Conservation (phyloP, 495 filamentous ascomycete genomes). For the Polyplosphaeria fusca region DNA sequence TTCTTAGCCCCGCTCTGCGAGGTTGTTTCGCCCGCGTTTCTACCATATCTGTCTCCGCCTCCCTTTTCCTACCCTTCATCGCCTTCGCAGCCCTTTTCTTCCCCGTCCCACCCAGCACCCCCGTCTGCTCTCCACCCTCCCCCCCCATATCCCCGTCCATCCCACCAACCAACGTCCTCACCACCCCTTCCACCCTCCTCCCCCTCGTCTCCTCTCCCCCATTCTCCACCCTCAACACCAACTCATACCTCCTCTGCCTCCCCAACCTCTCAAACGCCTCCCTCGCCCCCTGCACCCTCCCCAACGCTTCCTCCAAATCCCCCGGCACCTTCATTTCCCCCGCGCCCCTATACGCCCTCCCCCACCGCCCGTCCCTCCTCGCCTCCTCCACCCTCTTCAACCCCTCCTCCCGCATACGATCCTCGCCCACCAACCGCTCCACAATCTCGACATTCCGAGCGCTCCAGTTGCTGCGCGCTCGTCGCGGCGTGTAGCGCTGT, state of each 20-base stretch:
- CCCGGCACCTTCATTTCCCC: slow-evolving; percentile 46
- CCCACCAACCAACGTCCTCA: slow-evolving; percentile 1
- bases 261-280: slow-evolving; percentile 44
- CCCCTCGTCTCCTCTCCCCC: slow-evolving; percentile 23
- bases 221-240: slow-evolving; percentile 47
- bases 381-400: slow-evolving; percentile 51
- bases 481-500: slow-evolving; percentile 55
- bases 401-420: slow-evolving; percentile 50
- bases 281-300: slow-evolving; percentile 35
- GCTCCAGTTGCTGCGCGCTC: slow-evolving; percentile 55
- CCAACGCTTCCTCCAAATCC: slow-evolving; percentile 45
- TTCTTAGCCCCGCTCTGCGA: no score
- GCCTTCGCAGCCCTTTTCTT: neutral
- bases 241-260: slow-evolving; percentile 45
- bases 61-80: neutral
- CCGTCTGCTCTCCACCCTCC: neutral
- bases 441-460: slow-evolving; percentile 49
- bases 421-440: slow-evolving; percentile 41
- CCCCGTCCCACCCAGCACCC: neutral
- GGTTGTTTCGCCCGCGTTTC: no score
- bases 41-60: neutral
- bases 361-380: slow-evolving; percentile 55
- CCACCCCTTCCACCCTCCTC: slow-evolving; percentile 13
- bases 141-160: neutral
- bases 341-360: slow-evolving; percentile 51